Percentiles rank a stretch among this genome's conserved stretches.
phyloP scores from a whole-genome alignment of 441 rosid genomes.

The Hypseocharis bilobata region DNA sequence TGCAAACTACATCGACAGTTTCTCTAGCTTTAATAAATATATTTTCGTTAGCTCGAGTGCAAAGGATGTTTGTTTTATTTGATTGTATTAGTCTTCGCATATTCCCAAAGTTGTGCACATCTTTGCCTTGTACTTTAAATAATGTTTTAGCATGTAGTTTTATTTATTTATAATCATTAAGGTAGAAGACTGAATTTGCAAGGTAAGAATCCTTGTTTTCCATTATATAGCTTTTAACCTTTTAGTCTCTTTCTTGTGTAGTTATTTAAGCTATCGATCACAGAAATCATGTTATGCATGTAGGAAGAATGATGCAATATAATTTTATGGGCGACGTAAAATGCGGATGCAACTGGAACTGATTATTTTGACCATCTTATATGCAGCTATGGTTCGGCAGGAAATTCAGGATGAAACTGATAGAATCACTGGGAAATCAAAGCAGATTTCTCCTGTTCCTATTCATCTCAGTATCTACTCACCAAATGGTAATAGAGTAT shows the following conservation, averaged over 20 bases:
- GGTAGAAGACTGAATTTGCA: background rate
- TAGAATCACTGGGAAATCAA: conserved; percentile 78
- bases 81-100: background rate
- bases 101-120: background rate
- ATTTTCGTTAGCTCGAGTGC: background rate
- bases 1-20: background rate
- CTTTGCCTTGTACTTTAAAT: background rate
- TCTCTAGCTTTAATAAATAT: background rate
- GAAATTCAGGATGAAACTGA: conserved; percentile 93
- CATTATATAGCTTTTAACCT: background rate
- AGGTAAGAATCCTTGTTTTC: background rate
- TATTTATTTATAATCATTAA: background rate
- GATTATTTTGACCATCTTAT: conserved; percentile 10
- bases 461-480: conserved; percentile 90
- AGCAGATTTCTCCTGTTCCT: conserved; percentile 83
- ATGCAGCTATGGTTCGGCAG: conserved; percentile 80
- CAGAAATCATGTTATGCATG: background rate
- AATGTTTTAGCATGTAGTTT: background rate
- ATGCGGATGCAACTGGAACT: background rate
- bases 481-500: conserved; percentile 52
- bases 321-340: background rate
- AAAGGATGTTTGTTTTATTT: background rate
- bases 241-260: background rate
- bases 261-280: background rate
- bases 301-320: background rate